Evolutionary conservation across 2,329 filamentous ascomycete species (phyloP).

Genomic region (Didymella glomerata): DNA sequence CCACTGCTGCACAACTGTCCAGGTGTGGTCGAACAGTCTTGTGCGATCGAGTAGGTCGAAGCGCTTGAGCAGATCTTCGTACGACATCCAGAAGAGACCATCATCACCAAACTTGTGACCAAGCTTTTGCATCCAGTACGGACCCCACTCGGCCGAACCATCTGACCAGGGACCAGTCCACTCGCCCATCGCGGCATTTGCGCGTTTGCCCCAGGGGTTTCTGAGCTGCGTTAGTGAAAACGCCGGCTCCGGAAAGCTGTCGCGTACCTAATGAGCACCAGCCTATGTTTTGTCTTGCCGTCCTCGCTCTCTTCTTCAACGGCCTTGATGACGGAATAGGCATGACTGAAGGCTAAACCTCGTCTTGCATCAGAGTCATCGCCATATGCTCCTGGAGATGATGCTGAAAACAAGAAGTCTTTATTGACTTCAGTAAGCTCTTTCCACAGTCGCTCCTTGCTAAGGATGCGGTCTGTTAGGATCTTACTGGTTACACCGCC

Average conservation of each 20-base stretch:
- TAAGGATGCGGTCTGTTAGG: constrained; percentile 72
- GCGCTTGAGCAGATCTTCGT: constrained; percentile 64
- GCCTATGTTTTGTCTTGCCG: constrained; percentile 51
- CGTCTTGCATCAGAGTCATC: constrained; percentile 65
- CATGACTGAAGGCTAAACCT: constrained; percentile 56
- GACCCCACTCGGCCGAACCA: constrained; percentile 83
- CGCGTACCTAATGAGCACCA: constrained; percentile 67
- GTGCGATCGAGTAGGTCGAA: constrained; percentile 68
- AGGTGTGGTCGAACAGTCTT: constrained; percentile 65
- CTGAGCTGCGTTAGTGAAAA: constrained; percentile 45
- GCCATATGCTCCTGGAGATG: constrained; percentile 62
- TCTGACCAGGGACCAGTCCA: constrained; percentile 85
- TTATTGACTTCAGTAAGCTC: constrained; percentile 78
- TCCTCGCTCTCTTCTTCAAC: constrained; percentile 61
- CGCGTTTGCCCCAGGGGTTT: constrained; percentile 80
- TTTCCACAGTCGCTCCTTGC: constrained; percentile 84
- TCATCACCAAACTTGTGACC: constrained; percentile 78
- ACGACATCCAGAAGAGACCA: constrained; percentile 70
- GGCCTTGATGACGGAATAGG: constrained; percentile 65
- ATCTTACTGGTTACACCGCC: constrained; percentile 76
- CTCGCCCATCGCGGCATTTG: constrained; percentile 57
- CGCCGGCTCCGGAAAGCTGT: no score
- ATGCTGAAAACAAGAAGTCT: constrained; percentile 76
- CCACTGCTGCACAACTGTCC: constrained; percentile 68
- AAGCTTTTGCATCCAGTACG: constrained; percentile 76